phyloP scores from a whole-genome alignment of 306 rosid genomes.

The Quercus agrifolia region DNA sequence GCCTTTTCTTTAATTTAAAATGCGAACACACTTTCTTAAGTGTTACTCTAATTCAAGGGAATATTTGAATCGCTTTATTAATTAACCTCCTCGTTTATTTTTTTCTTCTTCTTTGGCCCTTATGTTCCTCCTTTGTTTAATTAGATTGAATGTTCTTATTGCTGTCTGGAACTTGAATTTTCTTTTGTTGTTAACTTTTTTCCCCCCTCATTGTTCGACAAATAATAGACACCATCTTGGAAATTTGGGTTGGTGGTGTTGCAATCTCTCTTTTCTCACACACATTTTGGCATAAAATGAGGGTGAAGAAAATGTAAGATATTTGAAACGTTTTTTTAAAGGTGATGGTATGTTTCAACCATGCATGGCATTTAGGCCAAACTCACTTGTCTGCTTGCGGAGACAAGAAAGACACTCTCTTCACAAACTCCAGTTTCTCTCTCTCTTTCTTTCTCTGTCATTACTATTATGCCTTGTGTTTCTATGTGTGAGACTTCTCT shows the following conservation, averaged over 20 bases:
- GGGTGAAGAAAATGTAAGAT: no score
- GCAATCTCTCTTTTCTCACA: not conserved
- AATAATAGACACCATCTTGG: not conserved
- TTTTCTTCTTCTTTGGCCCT: not conserved
- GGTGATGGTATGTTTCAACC: no score
- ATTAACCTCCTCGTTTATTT: constrained; percentile 7
- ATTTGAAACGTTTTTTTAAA: no score
- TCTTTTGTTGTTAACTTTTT: not conserved
- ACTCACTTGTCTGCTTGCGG: constrained; percentile 25
- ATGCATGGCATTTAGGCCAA: no score
- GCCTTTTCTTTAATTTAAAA: constrained; percentile 38
- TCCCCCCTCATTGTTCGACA: not conserved
- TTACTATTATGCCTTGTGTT: constrained; percentile 13
- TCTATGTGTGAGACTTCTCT: constrained; percentile 5
- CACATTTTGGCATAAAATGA: no score
- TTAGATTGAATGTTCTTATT: constrained; percentile 8
- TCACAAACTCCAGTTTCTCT: constrained; percentile 36
- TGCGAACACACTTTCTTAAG: constrained; percentile 42
- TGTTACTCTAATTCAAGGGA: no score
- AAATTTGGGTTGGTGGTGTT: not conserved
- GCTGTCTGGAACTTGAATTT: not conserved
- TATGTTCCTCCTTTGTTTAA: not conserved
- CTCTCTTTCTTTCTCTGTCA: not conserved
- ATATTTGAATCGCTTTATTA: not conserved
- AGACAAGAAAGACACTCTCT: constrained; percentile 53